Conservation (phyloP, 345 rosid species). For the Trapa bicornis region DNA sequence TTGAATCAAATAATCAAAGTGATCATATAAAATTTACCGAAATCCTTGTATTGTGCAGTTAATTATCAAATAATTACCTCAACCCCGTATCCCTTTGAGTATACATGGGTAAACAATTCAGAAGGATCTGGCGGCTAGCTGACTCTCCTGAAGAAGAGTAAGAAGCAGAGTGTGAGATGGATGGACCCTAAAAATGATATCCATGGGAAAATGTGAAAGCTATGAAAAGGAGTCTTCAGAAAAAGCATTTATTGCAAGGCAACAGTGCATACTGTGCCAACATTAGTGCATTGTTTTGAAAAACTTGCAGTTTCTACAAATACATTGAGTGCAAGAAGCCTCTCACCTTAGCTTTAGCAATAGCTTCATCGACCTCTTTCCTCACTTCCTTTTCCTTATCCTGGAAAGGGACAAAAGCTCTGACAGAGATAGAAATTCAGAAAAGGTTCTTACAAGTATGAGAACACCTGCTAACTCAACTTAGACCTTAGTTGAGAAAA, state of each 20-base stretch:
- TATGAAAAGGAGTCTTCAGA: neutral
- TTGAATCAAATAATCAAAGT: neutral
- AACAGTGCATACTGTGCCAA: neutral
- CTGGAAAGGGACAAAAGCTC: constrained; percentile 18
- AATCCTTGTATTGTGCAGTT: neutral
- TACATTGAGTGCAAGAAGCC: neutral
- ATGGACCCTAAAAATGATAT: neutral
- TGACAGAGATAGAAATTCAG: neutral
- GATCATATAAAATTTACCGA: neutral
- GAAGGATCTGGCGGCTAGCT: constrained; percentile 67
- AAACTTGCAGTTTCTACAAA: neutral
- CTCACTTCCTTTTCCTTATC: constrained; percentile 86
- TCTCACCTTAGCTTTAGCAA: constrained; percentile 94
- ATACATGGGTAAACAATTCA: constrained; percentile 73
- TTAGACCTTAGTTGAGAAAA: neutral
- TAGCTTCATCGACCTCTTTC: constrained; percentile 86
- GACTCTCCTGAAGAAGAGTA: constrained; percentile 54
- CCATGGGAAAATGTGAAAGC: neutral
- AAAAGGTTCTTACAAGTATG: neutral
- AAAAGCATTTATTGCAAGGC: neutral
- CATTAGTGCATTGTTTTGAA: neutral
- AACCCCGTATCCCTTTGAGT: constrained; percentile 55
- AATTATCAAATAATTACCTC: constrained; percentile 37
- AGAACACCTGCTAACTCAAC: neutral
- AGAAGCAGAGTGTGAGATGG: neutral